Evolutionary conservation across 2,329 filamentous ascomycete genomes (phyloP), one percentile per base, ranked within the genome.

Genomic region (Fusarium sp.): DNA sequence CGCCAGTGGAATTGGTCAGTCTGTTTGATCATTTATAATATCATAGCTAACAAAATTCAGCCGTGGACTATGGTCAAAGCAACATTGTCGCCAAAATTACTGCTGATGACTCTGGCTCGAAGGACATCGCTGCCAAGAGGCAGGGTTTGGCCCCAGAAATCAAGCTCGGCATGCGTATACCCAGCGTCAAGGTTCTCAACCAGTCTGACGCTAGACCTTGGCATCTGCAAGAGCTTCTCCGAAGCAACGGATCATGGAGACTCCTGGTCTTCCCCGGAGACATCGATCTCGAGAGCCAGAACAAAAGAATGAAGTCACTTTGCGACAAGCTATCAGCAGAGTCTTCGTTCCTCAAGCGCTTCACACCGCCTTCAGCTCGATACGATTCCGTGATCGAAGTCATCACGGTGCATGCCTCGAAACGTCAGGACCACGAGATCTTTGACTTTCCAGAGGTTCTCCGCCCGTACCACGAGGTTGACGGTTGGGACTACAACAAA

Each of bases 181-280:
- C 87, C 10, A 88, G 85, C 66, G 86, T 86, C 80, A 87, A 90
- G 72, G 89, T 92, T 3, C 81, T 92, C 10, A 89, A 88, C 69
- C 90, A 92, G 74, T 80, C 85, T 6, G 84, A 87, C 67, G 85
- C 84, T 0, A 83, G 88, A 7, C 87, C 90, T 0, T 90, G 87
- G 85, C 86, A 91, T 44, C 84, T 92, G 49, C 89, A 91, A 55
- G 83, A 89, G 66, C 82, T 64, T 6, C 39, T 67, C 5, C 42
- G n/a, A 49, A 63, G 54, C 28, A 26, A 85, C 82, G 42, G 85
- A 84, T n/a, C 87, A 90, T 74, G 90, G 90, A 4, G 87, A 2
- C 92, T 89, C 80, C 83, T 90, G 13, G 77, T 92, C 80, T 83
- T 6, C 28, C 36, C 54, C 1, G 54, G 54, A 20, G 33, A 63